These are phyloP conservation scores for Geranomyces michiganensis DNA, from an alignment of 192 early-diverging fungal species.

Conservation along the genomic window DNA sequence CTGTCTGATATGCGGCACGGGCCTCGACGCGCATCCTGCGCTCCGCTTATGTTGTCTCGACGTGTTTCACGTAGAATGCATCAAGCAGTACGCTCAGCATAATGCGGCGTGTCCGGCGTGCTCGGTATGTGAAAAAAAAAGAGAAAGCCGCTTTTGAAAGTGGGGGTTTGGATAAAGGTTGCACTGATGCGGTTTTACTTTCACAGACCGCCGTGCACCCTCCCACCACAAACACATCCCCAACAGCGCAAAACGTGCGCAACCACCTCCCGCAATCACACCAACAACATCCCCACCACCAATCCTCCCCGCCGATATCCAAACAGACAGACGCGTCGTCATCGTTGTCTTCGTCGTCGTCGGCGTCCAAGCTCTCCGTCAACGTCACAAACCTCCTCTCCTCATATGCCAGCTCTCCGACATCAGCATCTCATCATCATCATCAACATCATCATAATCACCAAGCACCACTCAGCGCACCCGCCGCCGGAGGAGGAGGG, in stretches of 20 bases:
- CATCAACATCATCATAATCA: too few species aligned
- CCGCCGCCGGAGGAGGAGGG: too few species aligned
- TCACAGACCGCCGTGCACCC: constrained; percentile 2
- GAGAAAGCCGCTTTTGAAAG: too few species aligned
- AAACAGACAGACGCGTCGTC: too few species aligned
- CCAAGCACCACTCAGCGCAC: too few species aligned
- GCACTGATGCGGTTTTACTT: background rate
- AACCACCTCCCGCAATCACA: background rate
- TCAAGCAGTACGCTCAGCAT: background rate
- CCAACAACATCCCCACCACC: background rate
- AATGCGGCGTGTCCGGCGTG: constrained; percentile 6
- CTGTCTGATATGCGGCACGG: constrained; percentile 47
- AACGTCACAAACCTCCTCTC: background rate
- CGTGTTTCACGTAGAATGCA: constrained; percentile 22
- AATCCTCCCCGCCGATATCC: too few species aligned
- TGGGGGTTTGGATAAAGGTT: background rate
- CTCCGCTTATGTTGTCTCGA: constrained; percentile 56
- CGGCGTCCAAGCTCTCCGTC: background rate
- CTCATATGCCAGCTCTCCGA: background rate
- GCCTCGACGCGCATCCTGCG: constrained; percentile 38
- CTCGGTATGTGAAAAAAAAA: background rate
- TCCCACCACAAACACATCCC: background rate
- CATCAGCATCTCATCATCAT: background rate
- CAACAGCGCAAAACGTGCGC: constrained; percentile 9
- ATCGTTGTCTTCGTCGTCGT: background rate